Evolutionary conservation across 2,329 filamentous ascomycete genomes (phyloP), one percentile per base, ranked within the genome.

Genomic region (Fusarium sp.): DNA sequence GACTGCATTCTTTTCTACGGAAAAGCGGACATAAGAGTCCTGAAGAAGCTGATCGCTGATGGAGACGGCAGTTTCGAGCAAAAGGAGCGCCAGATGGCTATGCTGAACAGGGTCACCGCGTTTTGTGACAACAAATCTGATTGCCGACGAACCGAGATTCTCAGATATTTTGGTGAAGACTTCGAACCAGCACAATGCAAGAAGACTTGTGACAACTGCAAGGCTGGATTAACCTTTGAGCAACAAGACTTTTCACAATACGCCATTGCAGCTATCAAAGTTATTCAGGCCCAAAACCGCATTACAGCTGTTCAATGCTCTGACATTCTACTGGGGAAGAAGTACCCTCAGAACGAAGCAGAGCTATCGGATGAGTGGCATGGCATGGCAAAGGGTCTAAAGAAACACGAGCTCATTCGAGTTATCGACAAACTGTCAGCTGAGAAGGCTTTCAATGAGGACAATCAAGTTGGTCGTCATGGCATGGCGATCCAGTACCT

Each of bases 101-200:
- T 98, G 94, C 84, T 99, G 46, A 90, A 92, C 62, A 90, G 90
- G 38, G 94, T 99, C 62, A 86, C 94, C 1, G 89, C 93, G 61
- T 99, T 92, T 75, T 98, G 94, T 78, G 93, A 98, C 76, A 98
- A 98, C 79, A 88, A 88, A 73, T 90, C 88, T 56, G 94, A 97
- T 72, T 99, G 96, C 77, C 91, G 96, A 66, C 88, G 96, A 63
- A 91, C 92, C 2, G 93, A 97, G 78, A 91, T 99, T 17, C 88
- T 99, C 34, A 88, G 88, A n/a, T 99, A 99, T 79, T 99, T 99
- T 82, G 94, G 92, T 59, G 97, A 99, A 79, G 84, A 85, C 1
- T 99, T 98, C 76, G 82, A 88, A 52, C 84, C 85, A 38, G 86
- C 88, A 14, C 86, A 93, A 52, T 99, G 96, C 80, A 84, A 89